These are phyloP conservation scores for Boletellus ananas DNA, from an alignment of 768 basidiomycete species.

Conservation along the genomic window DNA sequence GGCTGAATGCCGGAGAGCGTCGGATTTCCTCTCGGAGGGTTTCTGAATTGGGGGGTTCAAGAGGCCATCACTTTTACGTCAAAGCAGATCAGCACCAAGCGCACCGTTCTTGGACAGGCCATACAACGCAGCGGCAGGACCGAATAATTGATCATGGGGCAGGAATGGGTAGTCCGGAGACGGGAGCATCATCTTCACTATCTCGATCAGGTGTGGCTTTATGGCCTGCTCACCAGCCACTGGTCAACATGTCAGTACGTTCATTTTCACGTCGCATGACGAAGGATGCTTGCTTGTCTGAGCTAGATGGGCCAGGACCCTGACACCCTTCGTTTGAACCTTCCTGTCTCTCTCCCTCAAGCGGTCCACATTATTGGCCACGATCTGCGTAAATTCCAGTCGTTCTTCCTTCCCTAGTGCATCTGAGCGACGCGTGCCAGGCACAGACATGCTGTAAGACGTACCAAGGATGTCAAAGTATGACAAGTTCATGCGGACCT, in stretches of 20 bases:
- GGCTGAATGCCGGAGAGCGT: neutral
- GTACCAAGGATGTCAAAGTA: slow-evolving; percentile 21
- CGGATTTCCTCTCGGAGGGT: neutral
- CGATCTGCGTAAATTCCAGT: neutral
- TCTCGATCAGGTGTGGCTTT: neutral
- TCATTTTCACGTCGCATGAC: too few relatives aligned
- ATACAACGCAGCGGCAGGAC: neutral
- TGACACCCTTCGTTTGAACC: slow-evolving; percentile 3
- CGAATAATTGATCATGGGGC: neutral
- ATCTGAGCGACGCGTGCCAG: too few relatives aligned
- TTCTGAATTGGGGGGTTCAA: neutral
- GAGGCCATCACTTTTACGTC: neutral
- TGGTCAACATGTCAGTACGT: neutral
- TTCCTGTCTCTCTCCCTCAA: neutral
- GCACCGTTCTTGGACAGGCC: slow-evolving; percentile 4
- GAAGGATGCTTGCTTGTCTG: neutral
- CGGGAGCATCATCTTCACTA: slow-evolving; percentile 4
- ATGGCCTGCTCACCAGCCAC: slow-evolving; percentile 3
- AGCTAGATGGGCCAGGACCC: slow-evolving; percentile 4
- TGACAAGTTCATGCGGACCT: slow-evolving; percentile 19
- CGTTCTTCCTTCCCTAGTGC: too few relatives aligned
- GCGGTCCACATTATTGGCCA: neutral
- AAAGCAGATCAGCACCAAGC: neutral
- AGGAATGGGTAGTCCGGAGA: too few relatives aligned
- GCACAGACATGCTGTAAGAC: neutral